Conservation (phyloP, 768 basidiomycete species). For the Rhodotorula toruloides region DNA sequence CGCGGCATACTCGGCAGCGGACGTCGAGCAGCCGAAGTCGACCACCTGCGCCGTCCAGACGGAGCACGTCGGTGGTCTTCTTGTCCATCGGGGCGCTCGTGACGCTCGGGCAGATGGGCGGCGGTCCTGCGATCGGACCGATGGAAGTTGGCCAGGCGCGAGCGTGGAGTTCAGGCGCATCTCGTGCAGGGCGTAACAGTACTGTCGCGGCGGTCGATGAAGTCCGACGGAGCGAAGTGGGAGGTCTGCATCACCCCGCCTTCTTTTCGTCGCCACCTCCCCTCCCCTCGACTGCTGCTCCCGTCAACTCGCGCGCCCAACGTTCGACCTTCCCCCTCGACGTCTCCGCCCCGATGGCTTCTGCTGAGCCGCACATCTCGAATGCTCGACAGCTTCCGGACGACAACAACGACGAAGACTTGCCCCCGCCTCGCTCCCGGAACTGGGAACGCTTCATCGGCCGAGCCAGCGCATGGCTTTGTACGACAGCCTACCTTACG, state of each 20-base stretch:
- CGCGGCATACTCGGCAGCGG: background rate
- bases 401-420: background rate
- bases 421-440: background rate
- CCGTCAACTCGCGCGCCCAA: background rate
- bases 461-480: conserved; percentile 87
- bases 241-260: background rate
- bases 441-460: conserved; percentile 65
- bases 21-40: conserved; percentile 33
- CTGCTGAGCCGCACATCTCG: background rate
- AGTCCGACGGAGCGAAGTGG: too few relatives aligned
- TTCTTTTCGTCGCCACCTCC: background rate
- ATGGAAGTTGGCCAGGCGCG: background rate
- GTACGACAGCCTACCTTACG: conserved; percentile 86
- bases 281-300: background rate
- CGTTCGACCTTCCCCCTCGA: conserved; percentile 9
- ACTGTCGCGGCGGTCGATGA: background rate
- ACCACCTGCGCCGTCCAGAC: conserved; percentile 39
- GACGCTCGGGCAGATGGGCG: conserved; percentile 35
- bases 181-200: background rate
- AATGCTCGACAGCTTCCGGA: background rate
- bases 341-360: background rate
- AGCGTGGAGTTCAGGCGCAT: conserved; percentile 1
- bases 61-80: conserved; percentile 44
- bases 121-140: background rate
- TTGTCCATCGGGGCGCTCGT: conserved; percentile 34